A percentile compares a stretch with the other conserved stretches of the same genome.
These are phyloP conservation scores for Fusarium irregulare DNA, from an alignment of 2,329 filamentous ascomycete genomes.

Conservation along the genomic window DNA sequence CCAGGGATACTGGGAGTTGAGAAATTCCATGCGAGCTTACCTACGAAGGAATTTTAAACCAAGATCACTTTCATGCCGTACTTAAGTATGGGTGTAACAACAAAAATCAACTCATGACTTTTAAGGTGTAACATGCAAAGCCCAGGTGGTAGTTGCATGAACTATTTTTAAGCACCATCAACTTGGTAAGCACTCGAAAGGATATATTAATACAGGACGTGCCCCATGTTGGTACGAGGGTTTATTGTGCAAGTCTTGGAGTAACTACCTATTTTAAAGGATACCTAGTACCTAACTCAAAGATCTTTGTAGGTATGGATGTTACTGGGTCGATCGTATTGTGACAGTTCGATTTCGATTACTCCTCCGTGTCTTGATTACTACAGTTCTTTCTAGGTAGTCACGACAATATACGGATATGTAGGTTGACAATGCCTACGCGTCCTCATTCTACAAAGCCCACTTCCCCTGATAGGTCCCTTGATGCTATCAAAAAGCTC, in stretches of 20 bases:
- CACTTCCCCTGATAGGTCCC: slow-evolving; percentile 38
- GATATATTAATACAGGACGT: not conserved
- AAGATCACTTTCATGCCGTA: not conserved
- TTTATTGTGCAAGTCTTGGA: not conserved
- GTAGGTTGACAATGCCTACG: slow-evolving; percentile 29
- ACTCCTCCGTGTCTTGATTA: not conserved
- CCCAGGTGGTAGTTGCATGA: not conserved
- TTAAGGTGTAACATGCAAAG: not conserved
- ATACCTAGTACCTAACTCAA: not conserved
- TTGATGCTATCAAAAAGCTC: slow-evolving; percentile 10
- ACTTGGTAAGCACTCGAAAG: not conserved
- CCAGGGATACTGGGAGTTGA: not conserved
- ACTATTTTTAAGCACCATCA: not conserved
- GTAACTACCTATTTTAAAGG: not conserved
- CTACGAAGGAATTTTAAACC: not conserved
- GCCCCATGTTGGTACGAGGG: not conserved
- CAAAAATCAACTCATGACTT: not conserved
- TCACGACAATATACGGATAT: not conserved
- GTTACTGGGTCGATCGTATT: not conserved
- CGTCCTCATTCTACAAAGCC: slow-evolving; percentile 35
- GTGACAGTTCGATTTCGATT: not conserved
- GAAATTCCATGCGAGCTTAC: not conserved
- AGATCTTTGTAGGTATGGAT: not conserved
- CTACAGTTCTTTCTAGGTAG: not conserved
- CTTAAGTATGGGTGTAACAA: not conserved